These are phyloP conservation scores for Fusarium miscanthi DNA, from an alignment of 2,329 filamentous ascomycete species.

Conservation along the genomic window DNA sequence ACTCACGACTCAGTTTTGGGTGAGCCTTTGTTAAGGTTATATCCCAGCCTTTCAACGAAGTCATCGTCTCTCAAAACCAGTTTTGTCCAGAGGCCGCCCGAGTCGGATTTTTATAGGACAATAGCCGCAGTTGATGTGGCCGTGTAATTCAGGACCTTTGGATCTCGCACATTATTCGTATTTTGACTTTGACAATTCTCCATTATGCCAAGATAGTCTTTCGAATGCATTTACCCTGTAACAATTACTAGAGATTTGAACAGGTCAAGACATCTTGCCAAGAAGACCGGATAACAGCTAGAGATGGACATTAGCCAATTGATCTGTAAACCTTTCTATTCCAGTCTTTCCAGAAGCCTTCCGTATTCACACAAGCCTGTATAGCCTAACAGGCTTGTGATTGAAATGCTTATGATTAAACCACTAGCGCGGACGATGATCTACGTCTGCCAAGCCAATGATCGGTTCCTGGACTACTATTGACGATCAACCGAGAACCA, in stretches of 20 bases:
- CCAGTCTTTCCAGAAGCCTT: not conserved
- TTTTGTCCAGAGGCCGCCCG: not conserved
- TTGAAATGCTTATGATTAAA: not conserved
- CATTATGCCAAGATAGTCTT: not conserved
- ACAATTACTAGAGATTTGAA: fast-evolving
- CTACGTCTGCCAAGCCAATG: fast-evolving
- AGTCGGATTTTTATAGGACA: not conserved
- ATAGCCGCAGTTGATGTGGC: not conserved
- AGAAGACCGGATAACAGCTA: not conserved
- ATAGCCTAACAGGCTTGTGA: not conserved
- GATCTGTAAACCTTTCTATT: fast-evolving
- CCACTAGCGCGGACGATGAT: too few species aligned
- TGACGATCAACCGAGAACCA: fast-evolving
- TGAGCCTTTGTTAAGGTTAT: not conserved
- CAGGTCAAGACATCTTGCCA: not conserved
- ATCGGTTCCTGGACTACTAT: fast-evolving
- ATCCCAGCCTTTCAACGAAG: not conserved
- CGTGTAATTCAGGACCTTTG: not conserved
- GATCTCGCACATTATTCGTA: not conserved
- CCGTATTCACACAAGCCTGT: too few species aligned
- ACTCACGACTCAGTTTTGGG: fast-evolving
- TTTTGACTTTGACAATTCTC: not conserved
- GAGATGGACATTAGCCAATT: not conserved
- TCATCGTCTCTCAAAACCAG: not conserved
- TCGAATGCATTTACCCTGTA: not conserved